A percentile compares a stretch with the other conserved stretches of the same genome.
Evolutionary conservation across 1,284 basidiomycete species (phyloP).

Genomic region (Trametes hirsuta): DNA sequence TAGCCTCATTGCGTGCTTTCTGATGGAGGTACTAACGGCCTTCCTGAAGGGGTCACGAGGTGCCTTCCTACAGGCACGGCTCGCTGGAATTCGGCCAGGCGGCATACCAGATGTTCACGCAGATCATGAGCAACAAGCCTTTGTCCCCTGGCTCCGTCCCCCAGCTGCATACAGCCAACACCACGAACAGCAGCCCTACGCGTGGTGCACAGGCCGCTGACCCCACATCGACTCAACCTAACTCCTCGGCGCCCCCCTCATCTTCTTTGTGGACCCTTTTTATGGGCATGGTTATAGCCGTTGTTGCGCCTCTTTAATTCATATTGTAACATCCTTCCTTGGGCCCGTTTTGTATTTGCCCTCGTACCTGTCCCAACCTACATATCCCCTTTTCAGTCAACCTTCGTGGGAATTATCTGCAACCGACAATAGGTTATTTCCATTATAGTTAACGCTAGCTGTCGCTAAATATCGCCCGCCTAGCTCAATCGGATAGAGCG

Average conservation of each 20-base stretch:
- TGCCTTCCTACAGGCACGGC: constrained; percentile 30
- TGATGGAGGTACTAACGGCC: not conserved
- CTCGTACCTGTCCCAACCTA: too few relatives aligned
- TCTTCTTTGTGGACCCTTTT: constrained; percentile 14
- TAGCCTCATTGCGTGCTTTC: not conserved
- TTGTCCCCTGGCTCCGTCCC: constrained; percentile 21
- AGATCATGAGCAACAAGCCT: constrained; percentile 31
- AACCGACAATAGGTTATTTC: too few relatives aligned
- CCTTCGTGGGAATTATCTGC: too few relatives aligned
- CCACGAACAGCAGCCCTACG: not conserved
- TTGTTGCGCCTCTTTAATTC: not conserved
- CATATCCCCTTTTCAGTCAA: too few relatives aligned
- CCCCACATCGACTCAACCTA: constrained; percentile 5
- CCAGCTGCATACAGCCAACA: not conserved
- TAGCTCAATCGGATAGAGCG: constrained; percentile 90
- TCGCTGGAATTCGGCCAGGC: constrained; percentile 28
- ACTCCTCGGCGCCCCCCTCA: constrained; percentile 11
- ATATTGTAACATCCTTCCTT: too few relatives aligned
- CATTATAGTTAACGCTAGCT: too few relatives aligned
- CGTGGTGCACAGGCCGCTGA: not conserved
- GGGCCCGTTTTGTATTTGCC: too few relatives aligned
- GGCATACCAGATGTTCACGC: constrained; percentile 32
- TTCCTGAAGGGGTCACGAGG: constrained; percentile 28
- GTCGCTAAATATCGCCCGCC: constrained; percentile 50
- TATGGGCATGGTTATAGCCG: not conserved